Evolutionary conservation across 805 yeast species (phyloP).

Genomic region (Saccharomycopsis vini): DNA sequence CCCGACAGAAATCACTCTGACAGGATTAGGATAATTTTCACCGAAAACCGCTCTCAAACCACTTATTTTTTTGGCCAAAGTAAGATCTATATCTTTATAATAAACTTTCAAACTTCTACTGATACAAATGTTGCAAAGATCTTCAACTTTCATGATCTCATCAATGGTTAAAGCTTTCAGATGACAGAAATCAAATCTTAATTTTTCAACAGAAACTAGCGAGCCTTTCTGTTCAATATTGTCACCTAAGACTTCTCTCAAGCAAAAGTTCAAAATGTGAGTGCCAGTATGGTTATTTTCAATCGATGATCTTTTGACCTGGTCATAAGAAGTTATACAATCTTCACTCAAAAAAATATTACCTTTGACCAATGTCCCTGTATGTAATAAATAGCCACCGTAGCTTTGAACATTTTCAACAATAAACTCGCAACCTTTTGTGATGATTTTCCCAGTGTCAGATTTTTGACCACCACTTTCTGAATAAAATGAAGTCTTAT

Average conservation of each 20-base stretch:
- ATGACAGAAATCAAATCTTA: slow-evolving; percentile 93
- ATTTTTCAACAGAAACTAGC: slow-evolving; percentile 87
- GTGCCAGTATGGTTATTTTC: slow-evolving; percentile 99
- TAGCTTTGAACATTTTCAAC: slow-evolving; percentile 89
- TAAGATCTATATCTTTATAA: slow-evolving; percentile 73
- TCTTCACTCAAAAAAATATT: slow-evolving; percentile 53
- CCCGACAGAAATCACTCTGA: slow-evolving; percentile 94
- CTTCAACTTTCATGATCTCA: slow-evolving; percentile 71
- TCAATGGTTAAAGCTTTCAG: slow-evolving; percentile 69
- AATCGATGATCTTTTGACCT: slow-evolving; percentile 89
- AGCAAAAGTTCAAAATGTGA: slow-evolving; percentile 83
- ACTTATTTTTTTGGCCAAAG: slow-evolving; percentile 58
- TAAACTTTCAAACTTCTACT: slow-evolving; percentile 63
- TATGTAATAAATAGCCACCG: slow-evolving; percentile 92
- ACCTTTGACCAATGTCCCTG: slow-evolving; percentile 53
- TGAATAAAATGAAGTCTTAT: slow-evolving; percentile 91
- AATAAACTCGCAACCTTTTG: slow-evolving; percentile 77
- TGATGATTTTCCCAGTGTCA: slow-evolving; percentile 67
- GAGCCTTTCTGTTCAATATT: slow-evolving; percentile 95
- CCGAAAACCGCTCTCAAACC: slow-evolving; percentile 98
- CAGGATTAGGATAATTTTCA: slow-evolving; percentile 98
- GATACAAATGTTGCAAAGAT: slow-evolving; percentile 61
- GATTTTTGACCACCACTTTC: slow-evolving; percentile 99
- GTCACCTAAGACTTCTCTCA: slow-evolving; percentile 79
- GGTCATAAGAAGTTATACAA: slow-evolving; percentile 83